Evolutionary conservation across 352 stramenopile species (phyloP), one percentile per base, ranked within the genome.

Genomic region (Phytophthora citricola): DNA sequence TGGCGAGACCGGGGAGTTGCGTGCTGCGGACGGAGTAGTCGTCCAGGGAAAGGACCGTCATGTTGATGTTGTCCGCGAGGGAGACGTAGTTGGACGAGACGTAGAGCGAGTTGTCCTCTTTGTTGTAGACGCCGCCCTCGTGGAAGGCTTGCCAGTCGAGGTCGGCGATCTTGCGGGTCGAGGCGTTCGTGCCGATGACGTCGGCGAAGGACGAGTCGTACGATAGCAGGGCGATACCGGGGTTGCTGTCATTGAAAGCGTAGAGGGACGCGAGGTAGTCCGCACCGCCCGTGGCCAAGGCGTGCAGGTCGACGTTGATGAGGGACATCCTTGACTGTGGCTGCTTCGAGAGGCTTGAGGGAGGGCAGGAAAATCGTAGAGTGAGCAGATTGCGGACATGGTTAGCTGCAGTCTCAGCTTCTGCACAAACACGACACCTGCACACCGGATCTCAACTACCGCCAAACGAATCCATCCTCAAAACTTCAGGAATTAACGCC

Each of bases 81-180:
- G 61, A 63, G 4, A 41, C 22, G 46, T 50, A 69, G 46, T 69
- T 69, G 52, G 61, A 69, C 31, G 61, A 69, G 27, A 64, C 55
- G 31, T 69, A 69, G 20, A 69, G 32, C 4, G 36, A 50, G 38
- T 69, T 69, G 53, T 69, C 61, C 39, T 58, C 24, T 26, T 64
- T 69, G 53, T 64, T 69, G 53, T 69, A 69, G 15, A 64, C 52
- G 15, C 61, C 61, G 17, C 46, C 61, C 17, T 69, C 61, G 39
- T 69, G 61, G 31, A 69, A 69, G 0, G 61, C 61, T 31, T 63
- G 29, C 61, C 61, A 69, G 53, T 49, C 39, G 4, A 69, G 32
- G 24, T 63, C 31, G 20, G 61, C 45, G 39, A 69, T 26, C 15
- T 58, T 40, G 10, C 15, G 47, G 9, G 46, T 36, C 0, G 61